phyloP scores from a whole-genome alignment of 768 basidiomycete species.

The Dendrothele bispora region DNA sequence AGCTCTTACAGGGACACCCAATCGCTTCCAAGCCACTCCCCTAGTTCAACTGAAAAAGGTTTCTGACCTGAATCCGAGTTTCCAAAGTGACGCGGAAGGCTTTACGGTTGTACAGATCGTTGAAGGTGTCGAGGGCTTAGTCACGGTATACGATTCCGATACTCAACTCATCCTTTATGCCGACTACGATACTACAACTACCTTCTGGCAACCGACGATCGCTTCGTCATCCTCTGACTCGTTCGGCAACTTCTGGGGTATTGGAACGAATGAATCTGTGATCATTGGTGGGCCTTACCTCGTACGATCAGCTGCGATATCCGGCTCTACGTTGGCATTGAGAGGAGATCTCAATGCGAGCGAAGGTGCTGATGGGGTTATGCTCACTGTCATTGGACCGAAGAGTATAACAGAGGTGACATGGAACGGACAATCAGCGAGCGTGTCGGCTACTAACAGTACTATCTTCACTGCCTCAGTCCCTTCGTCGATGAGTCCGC shows the following conservation, averaged over 20 bases:
- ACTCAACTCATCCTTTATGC: conserved; percentile 68
- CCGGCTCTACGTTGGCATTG: conserved; percentile 52
- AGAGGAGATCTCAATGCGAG: conserved; percentile 66
- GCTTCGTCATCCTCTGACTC: conserved; percentile 34
- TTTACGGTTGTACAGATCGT: conserved; percentile 54
- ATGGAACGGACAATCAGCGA: conserved; percentile 69
- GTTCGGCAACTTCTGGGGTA: conserved; percentile 64
- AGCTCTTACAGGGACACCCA: conserved; percentile 45
- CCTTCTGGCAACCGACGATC: conserved; percentile 77
- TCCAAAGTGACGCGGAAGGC: conserved; percentile 11
- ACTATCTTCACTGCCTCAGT: not conserved
- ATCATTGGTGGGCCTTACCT: conserved; percentile 68
- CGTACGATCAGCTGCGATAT: conserved; percentile 54
- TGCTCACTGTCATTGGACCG: conserved; percentile 66
- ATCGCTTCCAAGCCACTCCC: conserved; percentile 28
- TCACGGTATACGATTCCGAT: conserved; percentile 66
- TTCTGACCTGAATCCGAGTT: conserved; percentile 14
- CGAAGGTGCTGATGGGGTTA: conserved; percentile 29
- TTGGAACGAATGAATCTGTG: conserved; percentile 70
- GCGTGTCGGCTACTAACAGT: conserved; percentile 25
- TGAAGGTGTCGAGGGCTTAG: conserved; percentile 54
- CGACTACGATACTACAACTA: conserved; percentile 63
- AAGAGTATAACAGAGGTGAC: conserved; percentile 49
- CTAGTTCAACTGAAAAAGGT: conserved; percentile 29
- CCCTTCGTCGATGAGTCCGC: no score